Base-by-base conservation (phyloP, 495 filamentous ascomycete genomes). In the Xylaria venustula region DNA sequence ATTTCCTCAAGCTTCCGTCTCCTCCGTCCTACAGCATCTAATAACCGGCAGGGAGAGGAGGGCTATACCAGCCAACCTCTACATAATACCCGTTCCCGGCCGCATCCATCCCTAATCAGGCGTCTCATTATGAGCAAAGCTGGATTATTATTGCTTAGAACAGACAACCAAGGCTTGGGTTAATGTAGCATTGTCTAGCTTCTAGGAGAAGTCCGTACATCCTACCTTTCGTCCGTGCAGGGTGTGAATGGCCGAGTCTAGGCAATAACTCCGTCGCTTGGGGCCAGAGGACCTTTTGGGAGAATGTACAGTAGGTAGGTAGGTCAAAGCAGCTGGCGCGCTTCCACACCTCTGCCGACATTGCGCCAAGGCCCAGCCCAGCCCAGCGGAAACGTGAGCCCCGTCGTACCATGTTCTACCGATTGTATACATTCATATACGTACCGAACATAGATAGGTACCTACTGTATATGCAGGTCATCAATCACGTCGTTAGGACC, bases 11-110 rank as follows among this genome's bases (percentile, higher is more conserved):
- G 19, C 12, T 17, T 48, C 22, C 46, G 22, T n/a, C 11, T 42
- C 34, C 36, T 54, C 51, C 51, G 51, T 28, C 51, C 51, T 54
- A 54, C 51, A 54, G 51, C 15, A 53, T 54, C 36, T 54, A 54
- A 54, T 54, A 41, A 54, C 20, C 19, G 36, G 23, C 7, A 34
- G 36, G 32, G 22, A 54, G 12, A 54, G 32, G 22, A 41, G 12
- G 34, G 15, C n/a, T 11, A 25, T 17, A 8, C 41, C 36, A 20
- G 22, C 11, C 51, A 23, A 54, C 41, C 51, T 54, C 51, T 36
- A 55, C 23, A 45, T 44, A 40, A 55, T 45, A 45, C 26, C 53
- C 53, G 40, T 20, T 3, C 22, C 53, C 11, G 40, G 25, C 26
- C 53, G 25, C 53, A 55, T 55, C 14, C 42, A 45, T 6, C n/a